Evolutionary conservation across 176 grass and related monocot species (phyloP).

Genomic region (Triticum monococcum): DNA sequence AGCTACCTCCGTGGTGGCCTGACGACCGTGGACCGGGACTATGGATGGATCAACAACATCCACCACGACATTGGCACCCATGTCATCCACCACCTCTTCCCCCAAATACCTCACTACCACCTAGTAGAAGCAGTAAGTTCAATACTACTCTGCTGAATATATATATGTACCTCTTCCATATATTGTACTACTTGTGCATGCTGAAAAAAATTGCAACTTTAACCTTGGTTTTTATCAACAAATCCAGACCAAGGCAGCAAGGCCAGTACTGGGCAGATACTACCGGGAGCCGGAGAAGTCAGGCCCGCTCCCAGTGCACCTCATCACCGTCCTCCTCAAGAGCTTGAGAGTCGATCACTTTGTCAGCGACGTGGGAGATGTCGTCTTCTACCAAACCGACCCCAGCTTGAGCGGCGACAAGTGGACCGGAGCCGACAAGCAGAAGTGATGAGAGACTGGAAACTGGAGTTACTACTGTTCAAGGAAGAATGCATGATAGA

Average conservation of each 20-base stretch:
- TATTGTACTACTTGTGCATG: background rate
- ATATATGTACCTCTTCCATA: background rate
- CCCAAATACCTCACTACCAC: conserved; percentile 92
- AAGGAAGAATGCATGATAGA: background rate
- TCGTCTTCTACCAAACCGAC: conserved; percentile 87
- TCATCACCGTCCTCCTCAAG: conserved; percentile 59
- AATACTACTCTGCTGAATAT: background rate
- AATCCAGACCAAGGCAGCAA: conserved; percentile 70
- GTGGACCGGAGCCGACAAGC: conserved; percentile 8
- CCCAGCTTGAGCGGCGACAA: background rate
- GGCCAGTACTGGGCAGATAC: conserved; percentile 66
- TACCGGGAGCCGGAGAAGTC: conserved; percentile 77
- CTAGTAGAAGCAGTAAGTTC: conserved; percentile 77
- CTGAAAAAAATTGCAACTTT: background rate
- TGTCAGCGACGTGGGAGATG: conserved; percentile 78
- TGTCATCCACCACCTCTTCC: conserved; percentile 96
- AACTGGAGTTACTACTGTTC: background rate
- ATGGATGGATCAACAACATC: conserved; percentile 94
- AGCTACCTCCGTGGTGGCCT: conserved; percentile 86
- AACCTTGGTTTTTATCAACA: background rate
- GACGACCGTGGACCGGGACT: conserved; percentile 83
- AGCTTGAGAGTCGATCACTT: conserved; percentile 87
- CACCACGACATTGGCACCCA: conserved; percentile 98
- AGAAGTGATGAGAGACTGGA: conserved; percentile 3
- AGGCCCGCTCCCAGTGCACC: conserved; percentile 63